Base-by-base conservation (phyloP, 441 rosid genomes). In the Corymbia calophylla region DNA sequence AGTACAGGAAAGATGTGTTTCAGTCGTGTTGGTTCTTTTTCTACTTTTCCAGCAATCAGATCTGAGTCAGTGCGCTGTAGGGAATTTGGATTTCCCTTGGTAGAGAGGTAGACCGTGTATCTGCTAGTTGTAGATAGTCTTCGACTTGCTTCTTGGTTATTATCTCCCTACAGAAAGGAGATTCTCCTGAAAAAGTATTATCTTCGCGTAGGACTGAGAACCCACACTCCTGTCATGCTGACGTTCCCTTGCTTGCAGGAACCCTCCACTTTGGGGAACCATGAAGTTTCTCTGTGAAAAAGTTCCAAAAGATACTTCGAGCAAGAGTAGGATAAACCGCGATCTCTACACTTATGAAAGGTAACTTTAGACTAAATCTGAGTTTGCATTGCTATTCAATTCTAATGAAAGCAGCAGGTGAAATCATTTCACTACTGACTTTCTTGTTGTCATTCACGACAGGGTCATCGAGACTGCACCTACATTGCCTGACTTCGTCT, bases 401-500 rank as follows among this genome's bases (percentile, higher is more conserved):
- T 81, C 88, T 12, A 51, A 56, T 27, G 5, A 49, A 86, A 23
- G 35, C 55, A 15, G 31, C 32, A 31, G 14, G 49, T 35, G 64
- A 39, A 39, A 39, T 27, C 55, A 44, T 62, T 32, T 53, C 51
- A 18, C 60, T 21, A 3, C 31, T 86, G 84, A 44, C 31, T 80
- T 47, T 32, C n/a, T 60, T 84, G 68, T 39, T 91, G 47, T 64
- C 86, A 89, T 85, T 88, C 49, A 49, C 49, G 87, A 54, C 90
- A 93, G 94, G 91, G 92, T 90, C 32, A 89, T 87, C 89, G 92
- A 90, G 82, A 80, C 90, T 29, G 93, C 93, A 77, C 94, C 93
- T 44, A 88, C 88, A 27, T 87, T 93, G 89, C 94, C 94, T 0
- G 94, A 93, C 55, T 93, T 93, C 60, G 88, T 18, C 8, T 84